These are phyloP conservation scores for Cryptococcus sp. DNA, from an alignment of 1,284 basidiomycete genomes.

Conservation along the genomic window DNA sequence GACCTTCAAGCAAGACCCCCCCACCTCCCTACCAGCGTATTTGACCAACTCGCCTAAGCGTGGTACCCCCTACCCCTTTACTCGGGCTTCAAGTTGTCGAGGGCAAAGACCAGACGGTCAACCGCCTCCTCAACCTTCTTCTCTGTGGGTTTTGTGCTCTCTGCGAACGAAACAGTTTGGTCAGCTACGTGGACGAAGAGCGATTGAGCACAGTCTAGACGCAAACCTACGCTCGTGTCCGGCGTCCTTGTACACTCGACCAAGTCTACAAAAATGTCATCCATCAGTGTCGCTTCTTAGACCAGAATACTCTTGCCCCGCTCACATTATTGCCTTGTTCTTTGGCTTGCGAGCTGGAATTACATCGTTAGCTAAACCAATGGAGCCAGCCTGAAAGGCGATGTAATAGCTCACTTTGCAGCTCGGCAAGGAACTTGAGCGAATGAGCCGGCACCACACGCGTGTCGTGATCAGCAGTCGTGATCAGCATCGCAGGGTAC, in stretches of 20 bases:
- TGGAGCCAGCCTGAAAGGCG: too few relatives aligned
- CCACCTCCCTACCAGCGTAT: too few relatives aligned
- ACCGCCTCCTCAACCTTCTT: conserved; percentile 19
- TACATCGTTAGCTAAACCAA: neutral
- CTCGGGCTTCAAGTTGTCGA: conserved; percentile 7
- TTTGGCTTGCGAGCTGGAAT: neutral
- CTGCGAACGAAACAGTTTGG: neutral
- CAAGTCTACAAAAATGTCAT: neutral
- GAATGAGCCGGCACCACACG: conserved; percentile 21
- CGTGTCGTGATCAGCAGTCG: conserved; percentile 17
- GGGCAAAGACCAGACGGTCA: conserved; percentile 17
- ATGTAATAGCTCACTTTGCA: conserved; percentile 16
- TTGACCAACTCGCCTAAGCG: too few relatives aligned
- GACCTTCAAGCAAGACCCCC: too few relatives aligned
- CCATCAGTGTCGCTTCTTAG: too few relatives aligned
- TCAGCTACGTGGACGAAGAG: neutral
- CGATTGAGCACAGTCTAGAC: neutral
- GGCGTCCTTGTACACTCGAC: conserved; percentile 16
- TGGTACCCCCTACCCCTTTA: too few relatives aligned
- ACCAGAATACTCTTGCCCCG: too few relatives aligned
- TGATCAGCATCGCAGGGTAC: conserved; percentile 19
- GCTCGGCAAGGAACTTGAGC: conserved; percentile 18
- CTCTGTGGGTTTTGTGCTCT: conserved; percentile 8
- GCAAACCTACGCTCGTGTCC: conserved; percentile 16
- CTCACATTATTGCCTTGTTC: neutral